Conservation (phyloP, 1,284 basidiomycete genomes). For the Cutaneotrichosporon spelunceum region DNA sequence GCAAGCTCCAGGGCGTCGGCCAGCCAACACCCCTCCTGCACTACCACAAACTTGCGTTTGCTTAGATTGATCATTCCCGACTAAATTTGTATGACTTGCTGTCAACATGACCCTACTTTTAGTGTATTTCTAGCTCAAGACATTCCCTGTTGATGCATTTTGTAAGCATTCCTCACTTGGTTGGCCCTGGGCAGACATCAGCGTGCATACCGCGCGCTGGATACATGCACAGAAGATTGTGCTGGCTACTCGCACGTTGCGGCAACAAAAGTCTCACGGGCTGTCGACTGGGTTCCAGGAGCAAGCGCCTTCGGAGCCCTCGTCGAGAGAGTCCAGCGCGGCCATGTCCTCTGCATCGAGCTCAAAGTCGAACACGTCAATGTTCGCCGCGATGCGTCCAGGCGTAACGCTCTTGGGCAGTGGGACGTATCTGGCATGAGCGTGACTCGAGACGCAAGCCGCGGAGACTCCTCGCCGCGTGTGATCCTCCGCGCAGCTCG, state of each 20-base stretch:
- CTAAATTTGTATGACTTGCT: background rate
- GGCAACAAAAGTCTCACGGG: background rate
- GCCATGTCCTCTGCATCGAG: constrained; percentile 63
- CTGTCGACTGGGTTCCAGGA: constrained; percentile 69
- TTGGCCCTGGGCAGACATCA: background rate
- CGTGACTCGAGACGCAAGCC: background rate
- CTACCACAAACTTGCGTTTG: background rate
- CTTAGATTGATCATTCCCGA: background rate
- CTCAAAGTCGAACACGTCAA: constrained; percentile 67
- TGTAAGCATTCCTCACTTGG: background rate
- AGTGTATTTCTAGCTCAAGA: background rate
- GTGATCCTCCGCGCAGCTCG: background rate
- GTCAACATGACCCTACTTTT: background rate
- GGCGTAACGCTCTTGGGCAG: constrained; percentile 73
- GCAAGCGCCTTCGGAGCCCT: constrained; percentile 59
- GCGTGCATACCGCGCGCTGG: background rate
- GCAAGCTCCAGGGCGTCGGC: background rate
- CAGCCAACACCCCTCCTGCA: background rate
- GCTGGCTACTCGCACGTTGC: background rate
- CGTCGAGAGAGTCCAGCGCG: constrained; percentile 62
- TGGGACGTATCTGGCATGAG: constrained; percentile 59
- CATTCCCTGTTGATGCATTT: constrained; percentile 6
- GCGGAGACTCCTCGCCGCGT: background rate
- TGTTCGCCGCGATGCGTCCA: constrained; percentile 65
- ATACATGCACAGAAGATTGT: background rate